Percentiles rank a stretch among this genome's conserved stretches.
Conservation (phyloP, 495 filamentous ascomycete species). For the Terfezia boudieri region DNA sequence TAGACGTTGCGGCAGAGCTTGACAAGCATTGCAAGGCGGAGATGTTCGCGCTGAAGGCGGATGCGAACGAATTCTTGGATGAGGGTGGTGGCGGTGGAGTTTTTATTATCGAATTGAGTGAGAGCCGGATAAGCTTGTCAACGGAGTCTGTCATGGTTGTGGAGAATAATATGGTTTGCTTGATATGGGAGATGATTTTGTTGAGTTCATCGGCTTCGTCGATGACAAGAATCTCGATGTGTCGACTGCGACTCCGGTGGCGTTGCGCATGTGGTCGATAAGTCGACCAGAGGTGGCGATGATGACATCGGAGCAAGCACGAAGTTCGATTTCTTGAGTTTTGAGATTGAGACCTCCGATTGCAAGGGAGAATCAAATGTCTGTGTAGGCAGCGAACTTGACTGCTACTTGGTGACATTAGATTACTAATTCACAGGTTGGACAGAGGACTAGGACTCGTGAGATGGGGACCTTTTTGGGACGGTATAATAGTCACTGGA, state of each 20-base stretch:
- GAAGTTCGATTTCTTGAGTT: conserved; percentile 74
- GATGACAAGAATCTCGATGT: conserved; percentile 83
- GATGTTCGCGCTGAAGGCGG: conserved; percentile 65
- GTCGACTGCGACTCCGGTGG: conserved; percentile 71
- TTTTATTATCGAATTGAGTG: conserved; percentile 77
- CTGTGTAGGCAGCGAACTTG: conserved; percentile 77
- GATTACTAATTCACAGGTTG: conserved; percentile 88
- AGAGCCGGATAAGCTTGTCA: conserved; percentile 77
- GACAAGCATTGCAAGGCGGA: conserved; percentile 70
- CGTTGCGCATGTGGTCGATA: conserved; percentile 99
- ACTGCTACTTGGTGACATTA: conserved; percentile 88
- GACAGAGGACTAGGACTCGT: conserved; percentile 78
- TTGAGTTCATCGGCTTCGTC: conserved; percentile 96
- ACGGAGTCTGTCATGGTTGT: conserved; percentile 95
- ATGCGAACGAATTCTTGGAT: conserved; percentile 86
- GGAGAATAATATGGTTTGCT: conserved; percentile 98
- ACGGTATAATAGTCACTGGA: conserved; percentile 84
- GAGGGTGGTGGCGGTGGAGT: conserved; percentile 59
- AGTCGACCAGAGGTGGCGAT: conserved; percentile 96
- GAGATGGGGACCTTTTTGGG: conserved; percentile 86
- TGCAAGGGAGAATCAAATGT: conserved; percentile 84
- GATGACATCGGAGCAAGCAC: conserved; percentile 77
- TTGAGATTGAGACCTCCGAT: conserved; percentile 86
- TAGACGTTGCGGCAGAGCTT: conserved; percentile 68
- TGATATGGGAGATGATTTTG: conserved; percentile 85